These are phyloP conservation scores for Chlamydomonas urium DNA, from an alignment of 139 green algal genomes.

Conservation along the genomic window DNA sequence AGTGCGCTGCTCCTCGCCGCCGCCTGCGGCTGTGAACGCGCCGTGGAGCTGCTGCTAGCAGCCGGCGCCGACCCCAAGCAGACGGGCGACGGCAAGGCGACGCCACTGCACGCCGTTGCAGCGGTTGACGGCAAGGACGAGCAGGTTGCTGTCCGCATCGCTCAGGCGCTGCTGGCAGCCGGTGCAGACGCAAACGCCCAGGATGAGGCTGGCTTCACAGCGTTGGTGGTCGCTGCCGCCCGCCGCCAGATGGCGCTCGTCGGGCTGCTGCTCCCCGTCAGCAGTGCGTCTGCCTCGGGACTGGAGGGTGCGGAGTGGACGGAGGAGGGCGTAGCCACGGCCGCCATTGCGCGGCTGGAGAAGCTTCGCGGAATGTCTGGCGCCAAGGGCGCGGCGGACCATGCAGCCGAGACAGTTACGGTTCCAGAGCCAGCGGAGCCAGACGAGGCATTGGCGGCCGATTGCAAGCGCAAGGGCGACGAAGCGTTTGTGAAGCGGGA, in stretches of 20 bases:
- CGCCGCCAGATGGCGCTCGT: background rate
- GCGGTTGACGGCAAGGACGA: background rate
- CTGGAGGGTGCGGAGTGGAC: slow-evolving; percentile 3
- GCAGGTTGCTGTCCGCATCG: background rate
- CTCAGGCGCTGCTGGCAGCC: background rate
- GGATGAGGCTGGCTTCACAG: slow-evolving; percentile 5
- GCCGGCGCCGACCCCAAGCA: background rate
- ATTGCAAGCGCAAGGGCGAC: background rate
- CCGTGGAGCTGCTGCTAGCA: slow-evolving; percentile 5
- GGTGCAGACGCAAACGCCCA: background rate
- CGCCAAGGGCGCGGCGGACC: too few species aligned
- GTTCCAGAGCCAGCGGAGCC: slow-evolving; percentile 2
- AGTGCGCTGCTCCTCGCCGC: background rate
- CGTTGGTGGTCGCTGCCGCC: background rate
- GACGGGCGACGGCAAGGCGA: background rate
- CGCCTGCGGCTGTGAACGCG: background rate
- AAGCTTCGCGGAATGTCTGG: too few species aligned
- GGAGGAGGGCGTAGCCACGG: background rate
- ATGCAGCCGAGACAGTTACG: too few species aligned
- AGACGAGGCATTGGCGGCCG: background rate
- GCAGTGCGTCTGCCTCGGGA: background rate
- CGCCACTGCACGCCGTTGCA: slow-evolving; percentile 1
- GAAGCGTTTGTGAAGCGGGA: slow-evolving; percentile 6
- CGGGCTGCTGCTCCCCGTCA: background rate
- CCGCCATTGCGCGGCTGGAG: background rate